These are phyloP conservation scores for Pythium coloratum DNA, from an alignment of 352 stramenopile genomes.

Conservation along the genomic window DNA sequence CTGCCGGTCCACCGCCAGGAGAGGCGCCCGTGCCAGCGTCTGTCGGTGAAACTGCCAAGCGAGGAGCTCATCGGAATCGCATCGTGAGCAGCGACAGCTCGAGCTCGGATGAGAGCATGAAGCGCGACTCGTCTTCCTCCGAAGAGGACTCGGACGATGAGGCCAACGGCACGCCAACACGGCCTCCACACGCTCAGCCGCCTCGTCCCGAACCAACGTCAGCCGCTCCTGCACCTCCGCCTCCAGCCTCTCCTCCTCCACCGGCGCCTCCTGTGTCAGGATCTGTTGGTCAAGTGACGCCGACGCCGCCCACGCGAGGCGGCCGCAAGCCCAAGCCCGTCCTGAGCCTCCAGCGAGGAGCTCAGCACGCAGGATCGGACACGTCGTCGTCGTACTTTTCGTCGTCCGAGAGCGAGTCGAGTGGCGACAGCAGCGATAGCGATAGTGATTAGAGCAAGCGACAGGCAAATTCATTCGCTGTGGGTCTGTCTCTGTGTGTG, in stretches of 20 bases:
- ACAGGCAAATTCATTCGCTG: neutral
- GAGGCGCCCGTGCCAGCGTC: neutral
- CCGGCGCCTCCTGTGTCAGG: constrained; percentile 15
- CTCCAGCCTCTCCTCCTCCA: constrained; percentile 28
- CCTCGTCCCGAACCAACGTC: neutral
- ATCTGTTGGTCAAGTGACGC: neutral
- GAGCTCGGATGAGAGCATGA: constrained; percentile 54
- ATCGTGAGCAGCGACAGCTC: constrained; percentile 63
- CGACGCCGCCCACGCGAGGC: constrained; percentile 13
- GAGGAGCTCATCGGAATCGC: constrained; percentile 15
- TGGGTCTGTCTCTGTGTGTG: neutral
- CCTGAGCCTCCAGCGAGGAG: neutral
- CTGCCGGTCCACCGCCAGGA: neutral
- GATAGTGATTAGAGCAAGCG: constrained; percentile 31
- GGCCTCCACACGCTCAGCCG: neutral
- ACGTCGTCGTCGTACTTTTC: constrained; percentile 83
- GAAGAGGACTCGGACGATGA: constrained; percentile 24
- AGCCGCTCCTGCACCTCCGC: constrained; percentile 1
- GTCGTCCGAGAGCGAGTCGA: constrained; percentile 77
- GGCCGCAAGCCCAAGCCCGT: constrained; percentile 9
- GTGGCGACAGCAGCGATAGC: constrained; percentile 35
- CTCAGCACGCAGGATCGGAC: neutral
- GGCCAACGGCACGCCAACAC: neutral
- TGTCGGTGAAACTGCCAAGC: neutral
- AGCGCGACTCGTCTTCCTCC: constrained; percentile 28